Conservation (phyloP, 208 protist species). For the Acanthamoeba sp. region DNA sequence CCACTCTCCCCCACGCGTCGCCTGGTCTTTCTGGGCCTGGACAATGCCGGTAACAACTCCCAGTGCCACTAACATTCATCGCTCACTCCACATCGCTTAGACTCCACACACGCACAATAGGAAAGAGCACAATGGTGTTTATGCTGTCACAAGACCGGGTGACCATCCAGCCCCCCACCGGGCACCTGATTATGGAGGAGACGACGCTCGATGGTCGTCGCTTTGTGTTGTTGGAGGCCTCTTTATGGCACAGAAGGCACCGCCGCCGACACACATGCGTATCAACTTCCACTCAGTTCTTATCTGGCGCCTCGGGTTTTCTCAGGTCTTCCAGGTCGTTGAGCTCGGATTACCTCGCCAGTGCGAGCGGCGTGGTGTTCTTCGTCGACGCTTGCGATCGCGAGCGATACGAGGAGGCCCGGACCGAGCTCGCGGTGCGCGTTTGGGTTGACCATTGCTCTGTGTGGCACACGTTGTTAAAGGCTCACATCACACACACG, state of each 20-base stretch:
- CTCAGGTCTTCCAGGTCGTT: no score
- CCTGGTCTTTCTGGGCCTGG: neutral
- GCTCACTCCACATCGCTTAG: neutral
- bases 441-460: neutral
- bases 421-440: no score
- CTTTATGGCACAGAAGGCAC: neutral
- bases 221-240: neutral
- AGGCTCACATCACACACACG: neutral
- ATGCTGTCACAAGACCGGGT: neutral
- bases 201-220: neutral
- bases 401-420: neutral
- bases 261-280: neutral
- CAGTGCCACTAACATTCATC: no score
- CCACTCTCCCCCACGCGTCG: neutral
- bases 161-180: neutral
- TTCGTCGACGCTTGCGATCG: neutral
- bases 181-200: neutral
- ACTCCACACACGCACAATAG: neutral
- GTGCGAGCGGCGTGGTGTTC: neutral
- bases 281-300: no score
- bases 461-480: neutral
- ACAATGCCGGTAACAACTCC: neutral
- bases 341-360: neutral
- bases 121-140: neutral
- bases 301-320: no score